Base-by-base conservation (phyloP, 306 rosid genomes). In the Dicorynia guianensis region DNA sequence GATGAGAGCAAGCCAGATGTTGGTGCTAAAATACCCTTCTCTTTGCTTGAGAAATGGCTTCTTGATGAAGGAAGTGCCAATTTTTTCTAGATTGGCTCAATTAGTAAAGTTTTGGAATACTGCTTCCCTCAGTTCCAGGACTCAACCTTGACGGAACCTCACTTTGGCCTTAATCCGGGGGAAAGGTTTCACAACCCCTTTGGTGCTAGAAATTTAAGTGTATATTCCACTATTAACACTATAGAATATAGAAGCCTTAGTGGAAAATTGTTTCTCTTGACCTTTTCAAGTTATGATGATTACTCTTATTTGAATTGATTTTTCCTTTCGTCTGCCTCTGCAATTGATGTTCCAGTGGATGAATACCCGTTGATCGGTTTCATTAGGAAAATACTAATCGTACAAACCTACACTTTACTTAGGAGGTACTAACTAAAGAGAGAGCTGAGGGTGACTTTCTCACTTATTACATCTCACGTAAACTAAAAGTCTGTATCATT, bases 31-130 rank as follows among this genome's bases (percentile, higher is more conserved):
- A 19, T 83, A 63, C 91, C 87, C 1, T 39, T 85, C 11, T 78
- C 86, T 4, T 49, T 85, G 79, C 79, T 85, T n/a, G 92, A 88
- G 80, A 85, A 88, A 44, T 88, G 92, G 89, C 57, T 88, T 18
- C 64, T 85, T 20, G 92, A 85, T 44, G 92, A 83, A 72, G 30
- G 30, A 1, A 25, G 30, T 25, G 30, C 30, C 30, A 25, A 25
- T 25, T 25, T 25, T 25, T 25, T 25, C 30, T 25, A 25, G 30
- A 25, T 25, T 25, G 30, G 30, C 2, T 25, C 30, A 25, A 25
- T 25, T 25, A 25, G 30, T 25, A 1, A 25, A 25, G 30, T 25
- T 25, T 2, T 1, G 30, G 1, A 25, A 25, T 25, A 1, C 2
- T 25, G 30, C 30, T 25, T 25, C 30, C 30, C 30, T 25, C 30